A percentile compares a stretch with the other conserved stretches of the same genome.
phyloP scores from a whole-genome alignment of 345 rosid genomes.

The Arabis alpina region DNA sequence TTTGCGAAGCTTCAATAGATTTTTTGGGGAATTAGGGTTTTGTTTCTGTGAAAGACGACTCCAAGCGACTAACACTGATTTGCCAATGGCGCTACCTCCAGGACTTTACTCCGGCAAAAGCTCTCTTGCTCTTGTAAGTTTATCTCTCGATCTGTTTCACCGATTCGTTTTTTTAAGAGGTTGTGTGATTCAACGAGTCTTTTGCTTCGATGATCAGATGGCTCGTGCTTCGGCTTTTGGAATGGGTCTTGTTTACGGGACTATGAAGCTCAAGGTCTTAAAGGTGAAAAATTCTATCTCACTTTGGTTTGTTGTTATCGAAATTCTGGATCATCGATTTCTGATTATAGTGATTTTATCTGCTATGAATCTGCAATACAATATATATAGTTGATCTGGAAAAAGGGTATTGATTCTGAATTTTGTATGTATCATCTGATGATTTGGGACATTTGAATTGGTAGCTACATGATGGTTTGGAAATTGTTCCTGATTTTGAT shows the following conservation, averaged over 20 bases:
- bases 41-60: constrained; percentile 8
- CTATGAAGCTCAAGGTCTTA: constrained; percentile 79
- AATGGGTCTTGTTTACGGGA: constrained; percentile 74
- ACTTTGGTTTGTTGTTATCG: neutral
- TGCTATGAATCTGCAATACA: constrained; percentile 11
- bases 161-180: constrained; percentile 21
- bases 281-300: constrained; percentile 47
- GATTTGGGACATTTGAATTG: constrained; percentile 7
- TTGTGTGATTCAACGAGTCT: constrained; percentile 13
- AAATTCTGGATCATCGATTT: neutral
- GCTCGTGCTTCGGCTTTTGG: constrained; percentile 91
- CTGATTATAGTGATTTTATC: neutral
- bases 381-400: neutral
- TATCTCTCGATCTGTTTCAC: constrained; percentile 1
- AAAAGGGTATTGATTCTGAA: neutral
- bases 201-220: constrained; percentile 51
- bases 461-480: neutral
- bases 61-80: neutral
- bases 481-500: constrained; percentile 8
- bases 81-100: constrained; percentile 73
- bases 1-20: constrained; percentile 31
- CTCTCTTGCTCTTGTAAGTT: constrained; percentile 74
- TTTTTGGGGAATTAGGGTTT: constrained; percentile 35
- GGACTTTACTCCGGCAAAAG: constrained; percentile 90
- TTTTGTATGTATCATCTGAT: neutral